Evolutionary conservation across 768 basidiomycete genomes (phyloP).

Genomic region (Russula olivacea): DNA sequence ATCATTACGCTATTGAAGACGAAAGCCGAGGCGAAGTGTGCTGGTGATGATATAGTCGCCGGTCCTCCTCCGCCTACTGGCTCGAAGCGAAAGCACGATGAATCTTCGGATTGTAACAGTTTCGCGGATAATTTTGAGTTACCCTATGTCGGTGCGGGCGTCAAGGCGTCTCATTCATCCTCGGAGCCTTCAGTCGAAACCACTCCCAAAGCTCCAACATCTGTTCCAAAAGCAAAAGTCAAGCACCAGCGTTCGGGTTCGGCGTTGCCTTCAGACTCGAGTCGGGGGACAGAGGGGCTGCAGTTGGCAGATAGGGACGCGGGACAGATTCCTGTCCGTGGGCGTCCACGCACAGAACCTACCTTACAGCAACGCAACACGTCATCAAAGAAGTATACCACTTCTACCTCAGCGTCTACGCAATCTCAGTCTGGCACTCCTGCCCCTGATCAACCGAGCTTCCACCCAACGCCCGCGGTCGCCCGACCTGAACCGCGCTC

Average conservation of each 20-base stretch:
- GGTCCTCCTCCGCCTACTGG: constrained; percentile 29
- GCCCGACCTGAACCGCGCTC: constrained; percentile 14
- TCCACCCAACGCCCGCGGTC: constrained; percentile 8
- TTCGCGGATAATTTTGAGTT: constrained; percentile 35
- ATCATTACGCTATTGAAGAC: constrained; percentile 19
- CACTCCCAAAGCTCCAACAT: constrained; percentile 5
- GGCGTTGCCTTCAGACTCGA: not conserved
- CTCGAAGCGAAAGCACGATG: constrained; percentile 41
- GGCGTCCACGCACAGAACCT: constrained; percentile 18
- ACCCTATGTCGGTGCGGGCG: constrained; percentile 39
- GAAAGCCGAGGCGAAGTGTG: constrained; percentile 36
- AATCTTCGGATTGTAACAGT: constrained; percentile 34
- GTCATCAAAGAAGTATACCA: constrained; percentile 11
- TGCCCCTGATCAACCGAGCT: constrained; percentile 6
- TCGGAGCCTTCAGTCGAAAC: constrained; percentile 1
- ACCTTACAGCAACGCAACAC: constrained; percentile 7
- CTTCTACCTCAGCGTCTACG: constrained; percentile 1
- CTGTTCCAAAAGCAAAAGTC: not conserved
- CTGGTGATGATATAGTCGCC: constrained; percentile 19
- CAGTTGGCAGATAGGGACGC: constrained; percentile 1
- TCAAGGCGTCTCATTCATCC: constrained; percentile 20
- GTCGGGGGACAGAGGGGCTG: constrained; percentile 5
- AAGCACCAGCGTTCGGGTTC: constrained; percentile 11
- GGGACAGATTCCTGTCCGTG: constrained; percentile 17
- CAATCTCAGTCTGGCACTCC: constrained; percentile 20